These are phyloP conservation scores for Combretum micranthum DNA, from an alignment of 345 rosid genomes.

Conservation along the genomic window DNA sequence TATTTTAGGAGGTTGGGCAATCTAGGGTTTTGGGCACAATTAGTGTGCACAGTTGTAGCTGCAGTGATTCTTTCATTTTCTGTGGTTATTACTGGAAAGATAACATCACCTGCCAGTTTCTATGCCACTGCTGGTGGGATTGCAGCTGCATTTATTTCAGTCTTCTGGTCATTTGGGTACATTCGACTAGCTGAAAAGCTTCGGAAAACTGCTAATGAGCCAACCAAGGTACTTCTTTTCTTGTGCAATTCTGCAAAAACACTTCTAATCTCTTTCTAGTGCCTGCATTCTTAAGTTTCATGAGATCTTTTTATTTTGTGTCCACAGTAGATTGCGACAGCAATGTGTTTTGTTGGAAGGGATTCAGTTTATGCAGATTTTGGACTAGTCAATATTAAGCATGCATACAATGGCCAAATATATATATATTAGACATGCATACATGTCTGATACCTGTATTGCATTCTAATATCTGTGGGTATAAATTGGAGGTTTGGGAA, in stretches of 20 bases:
- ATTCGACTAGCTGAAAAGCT: slow-evolving; percentile 86
- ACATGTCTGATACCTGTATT: too few relatives aligned
- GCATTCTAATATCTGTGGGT: too few relatives aligned
- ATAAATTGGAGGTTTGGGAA: too few relatives aligned
- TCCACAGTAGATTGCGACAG: too few relatives aligned
- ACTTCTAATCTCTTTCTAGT: too few relatives aligned
- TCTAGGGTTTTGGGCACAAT: slow-evolving; percentile 97
- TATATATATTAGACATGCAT: too few relatives aligned
- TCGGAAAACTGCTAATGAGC: slow-evolving; percentile 61
- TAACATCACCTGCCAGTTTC: slow-evolving; percentile 76
- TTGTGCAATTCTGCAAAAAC: background rate
- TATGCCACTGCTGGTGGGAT: slow-evolving; percentile 88
- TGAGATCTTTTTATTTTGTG: too few relatives aligned
- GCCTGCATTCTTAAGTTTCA: too few relatives aligned
- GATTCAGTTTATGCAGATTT: too few relatives aligned
- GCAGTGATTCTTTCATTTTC: slow-evolving; percentile 91
- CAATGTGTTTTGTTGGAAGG: too few relatives aligned
- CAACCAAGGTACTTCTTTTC: slow-evolving; percentile 67
- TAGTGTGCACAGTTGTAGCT: slow-evolving; percentile 72
- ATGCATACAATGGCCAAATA: too few relatives aligned
- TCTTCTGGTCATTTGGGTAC: slow-evolving; percentile 95
- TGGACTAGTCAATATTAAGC: too few relatives aligned
- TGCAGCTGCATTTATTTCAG: slow-evolving; percentile 80
- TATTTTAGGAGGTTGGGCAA: slow-evolving; percentile 82
- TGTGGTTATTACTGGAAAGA: slow-evolving; percentile 63